A percentile compares a stretch with the other conserved stretches of the same genome.
These are phyloP conservation scores for Pythium phragmitis DNA, from an alignment of 352 stramenopile genomes.

Conservation along the genomic window DNA sequence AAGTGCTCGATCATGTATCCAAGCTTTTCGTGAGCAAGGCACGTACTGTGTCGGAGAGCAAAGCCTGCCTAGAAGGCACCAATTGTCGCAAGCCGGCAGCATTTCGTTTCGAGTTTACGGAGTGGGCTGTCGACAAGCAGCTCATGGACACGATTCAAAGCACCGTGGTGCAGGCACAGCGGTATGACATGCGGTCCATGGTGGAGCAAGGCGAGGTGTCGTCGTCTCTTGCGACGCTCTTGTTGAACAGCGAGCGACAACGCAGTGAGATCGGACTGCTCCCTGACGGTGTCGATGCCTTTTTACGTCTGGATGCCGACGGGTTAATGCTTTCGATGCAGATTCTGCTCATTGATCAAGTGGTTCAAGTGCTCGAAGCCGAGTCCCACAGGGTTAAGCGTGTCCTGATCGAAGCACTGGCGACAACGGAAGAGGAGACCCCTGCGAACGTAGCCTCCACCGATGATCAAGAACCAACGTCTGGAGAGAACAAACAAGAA, in stretches of 20 bases:
- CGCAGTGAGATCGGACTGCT: slow-evolving; percentile 18
- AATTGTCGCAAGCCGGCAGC: slow-evolving; percentile 63
- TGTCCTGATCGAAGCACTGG: slow-evolving; percentile 14
- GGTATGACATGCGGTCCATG: slow-evolving; percentile 78
- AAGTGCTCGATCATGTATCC: slow-evolving; percentile 72
- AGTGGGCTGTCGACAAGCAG: slow-evolving; percentile 76
- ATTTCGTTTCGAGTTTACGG: slow-evolving; percentile 82
- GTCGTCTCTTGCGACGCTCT: slow-evolving; percentile 30
- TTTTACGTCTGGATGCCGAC: slow-evolving; percentile 66
- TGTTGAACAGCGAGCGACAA: slow-evolving; percentile 22
- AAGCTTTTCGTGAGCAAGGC: slow-evolving; percentile 78
- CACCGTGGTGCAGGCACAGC: slow-evolving; percentile 61
- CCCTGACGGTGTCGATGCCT: slow-evolving; percentile 45
- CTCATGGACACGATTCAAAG: slow-evolving; percentile 65
- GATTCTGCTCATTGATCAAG: slow-evolving; percentile 79
- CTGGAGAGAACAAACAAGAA: slow-evolving; percentile 1
- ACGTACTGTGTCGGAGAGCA: slow-evolving; percentile 65
- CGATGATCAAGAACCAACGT: neutral
- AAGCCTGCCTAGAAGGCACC: slow-evolving; percentile 64
- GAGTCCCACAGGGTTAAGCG: slow-evolving; percentile 47
- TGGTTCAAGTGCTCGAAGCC: slow-evolving; percentile 57
- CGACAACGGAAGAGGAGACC: slow-evolving; percentile 3
- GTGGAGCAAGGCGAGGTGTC: slow-evolving; percentile 41
- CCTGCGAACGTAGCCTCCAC: neutral
- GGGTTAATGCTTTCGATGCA: slow-evolving; percentile 74